phyloP scores from a whole-genome alignment of 2,329 filamentous ascomycete genomes.

The Dactylellina cionopaga region DNA sequence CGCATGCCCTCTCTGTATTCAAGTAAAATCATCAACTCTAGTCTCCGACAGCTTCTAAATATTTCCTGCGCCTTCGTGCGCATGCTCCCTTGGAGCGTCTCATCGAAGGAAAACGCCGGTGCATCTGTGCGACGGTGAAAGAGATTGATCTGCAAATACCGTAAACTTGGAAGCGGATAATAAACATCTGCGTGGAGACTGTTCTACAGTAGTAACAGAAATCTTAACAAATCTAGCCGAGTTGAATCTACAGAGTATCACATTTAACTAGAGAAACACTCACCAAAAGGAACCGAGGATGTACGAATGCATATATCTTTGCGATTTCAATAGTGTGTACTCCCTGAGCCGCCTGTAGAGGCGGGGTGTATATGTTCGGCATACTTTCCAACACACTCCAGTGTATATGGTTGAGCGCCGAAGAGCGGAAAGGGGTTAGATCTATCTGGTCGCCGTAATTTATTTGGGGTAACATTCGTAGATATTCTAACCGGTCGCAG shows the following conservation, averaged over 20 bases:
- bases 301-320: constrained; percentile 1
- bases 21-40: not conserved
- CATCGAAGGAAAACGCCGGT: too few relatives aligned
- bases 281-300: constrained; percentile 11
- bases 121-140: too few relatives aligned
- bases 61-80: not conserved
- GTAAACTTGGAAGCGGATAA: too few relatives aligned
- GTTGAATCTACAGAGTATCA: too few relatives aligned
- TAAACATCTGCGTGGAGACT: too few relatives aligned
- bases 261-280: not conserved
- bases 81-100: not conserved
- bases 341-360: not conserved
- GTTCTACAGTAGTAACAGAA: too few relatives aligned
- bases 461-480: constrained; percentile 18
- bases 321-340: not conserved
- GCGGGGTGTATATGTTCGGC: not conserved
- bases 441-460: not conserved
- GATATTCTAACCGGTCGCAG: not conserved
- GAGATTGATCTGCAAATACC: too few relatives aligned
- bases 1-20: constrained; percentile 1
- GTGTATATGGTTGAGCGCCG: not conserved
- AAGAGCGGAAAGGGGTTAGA: constrained; percentile 6
- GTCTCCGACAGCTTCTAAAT: not conserved
- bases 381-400: constrained; percentile 9
- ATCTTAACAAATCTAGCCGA: too few relatives aligned